Evolutionary conservation across 139 green algal genomes (phyloP).

Genomic region (Picochlorum sp.): DNA sequence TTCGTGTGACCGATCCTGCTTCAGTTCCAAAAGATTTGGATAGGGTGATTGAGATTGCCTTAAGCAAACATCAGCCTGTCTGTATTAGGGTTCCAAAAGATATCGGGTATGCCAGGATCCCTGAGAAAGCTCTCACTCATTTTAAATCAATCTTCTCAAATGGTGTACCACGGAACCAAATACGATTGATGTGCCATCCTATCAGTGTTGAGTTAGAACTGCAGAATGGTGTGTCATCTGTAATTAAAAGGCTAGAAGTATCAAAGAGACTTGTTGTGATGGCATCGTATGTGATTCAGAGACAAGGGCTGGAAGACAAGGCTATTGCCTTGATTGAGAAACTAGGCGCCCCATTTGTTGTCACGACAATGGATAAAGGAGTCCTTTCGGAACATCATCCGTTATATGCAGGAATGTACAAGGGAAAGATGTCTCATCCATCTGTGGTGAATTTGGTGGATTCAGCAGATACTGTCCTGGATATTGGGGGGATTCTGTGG

Average conservation of each 20-base stretch:
- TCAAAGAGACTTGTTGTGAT: constrained; percentile 3
- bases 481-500: constrained; percentile 5
- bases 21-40: constrained; percentile 7
- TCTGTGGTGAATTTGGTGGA: not conserved
- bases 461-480: constrained; percentile 3
- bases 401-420: constrained; percentile 4
- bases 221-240: not conserved
- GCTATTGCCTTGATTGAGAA: constrained; percentile 2
- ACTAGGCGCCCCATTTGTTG: not conserved
- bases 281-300: not conserved
- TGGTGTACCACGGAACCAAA: too few species aligned
- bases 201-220: not conserved
- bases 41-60: constrained; percentile 7
- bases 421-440: not conserved
- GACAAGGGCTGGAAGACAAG: not conserved
- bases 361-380: constrained; percentile 6
- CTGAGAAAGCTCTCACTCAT: not conserved
- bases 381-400: constrained; percentile 9
- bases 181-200: not conserved
- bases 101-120: constrained; percentile 4
- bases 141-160: too few species aligned
- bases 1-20: not conserved
- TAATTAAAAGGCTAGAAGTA: not conserved
- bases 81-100: constrained; percentile 2
- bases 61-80: not conserved